phyloP scores from a whole-genome alignment of 805 yeast species.

The Starmera amethionina region DNA sequence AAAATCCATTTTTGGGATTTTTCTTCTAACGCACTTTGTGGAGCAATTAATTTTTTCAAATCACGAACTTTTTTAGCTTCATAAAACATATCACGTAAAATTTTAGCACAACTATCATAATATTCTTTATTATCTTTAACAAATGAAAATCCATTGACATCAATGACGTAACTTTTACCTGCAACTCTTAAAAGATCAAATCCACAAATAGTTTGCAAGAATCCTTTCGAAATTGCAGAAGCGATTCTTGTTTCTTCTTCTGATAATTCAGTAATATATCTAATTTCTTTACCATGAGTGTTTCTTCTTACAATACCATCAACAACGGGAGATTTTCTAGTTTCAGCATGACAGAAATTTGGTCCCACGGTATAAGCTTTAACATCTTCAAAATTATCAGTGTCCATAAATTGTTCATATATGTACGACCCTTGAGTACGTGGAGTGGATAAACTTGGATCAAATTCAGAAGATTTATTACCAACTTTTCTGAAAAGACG shows the following conservation, averaged over 20 bases:
- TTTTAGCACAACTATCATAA: constrained; percentile 75
- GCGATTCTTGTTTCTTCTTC: constrained; percentile 79
- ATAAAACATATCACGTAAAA: constrained; percentile 64
- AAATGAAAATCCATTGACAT: constrained; percentile 95
- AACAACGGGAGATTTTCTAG: constrained; percentile 97
- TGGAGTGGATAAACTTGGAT: constrained; percentile 62
- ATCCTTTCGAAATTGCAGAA: constrained; percentile 56
- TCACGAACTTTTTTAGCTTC: constrained; percentile 46
- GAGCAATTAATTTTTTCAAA: constrained; percentile 25
- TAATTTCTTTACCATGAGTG: constrained; percentile 93
- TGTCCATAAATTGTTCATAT: constrained; percentile 93
- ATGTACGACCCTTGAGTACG: constrained; percentile 87
- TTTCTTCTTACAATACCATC: constrained; percentile 97
- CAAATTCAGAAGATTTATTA: constrained; percentile 93
- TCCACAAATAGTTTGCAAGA: constrained; percentile 94
- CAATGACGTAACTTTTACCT: constrained; percentile 87
- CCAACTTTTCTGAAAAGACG: constrained; percentile 92
- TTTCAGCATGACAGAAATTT: constrained; percentile 90
- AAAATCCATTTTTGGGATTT: constrained; percentile 85
- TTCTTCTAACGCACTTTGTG: constrained; percentile 26
- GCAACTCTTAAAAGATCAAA: constrained; percentile 87
- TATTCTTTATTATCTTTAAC: constrained; percentile 86
- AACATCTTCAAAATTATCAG: constrained; percentile 97
- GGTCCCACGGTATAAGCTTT: constrained; percentile 97
- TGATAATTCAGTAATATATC: constrained; percentile 76